Conservation (phyloP, 1,284 basidiomycete species). For the Boletus semigastroideus region DNA sequence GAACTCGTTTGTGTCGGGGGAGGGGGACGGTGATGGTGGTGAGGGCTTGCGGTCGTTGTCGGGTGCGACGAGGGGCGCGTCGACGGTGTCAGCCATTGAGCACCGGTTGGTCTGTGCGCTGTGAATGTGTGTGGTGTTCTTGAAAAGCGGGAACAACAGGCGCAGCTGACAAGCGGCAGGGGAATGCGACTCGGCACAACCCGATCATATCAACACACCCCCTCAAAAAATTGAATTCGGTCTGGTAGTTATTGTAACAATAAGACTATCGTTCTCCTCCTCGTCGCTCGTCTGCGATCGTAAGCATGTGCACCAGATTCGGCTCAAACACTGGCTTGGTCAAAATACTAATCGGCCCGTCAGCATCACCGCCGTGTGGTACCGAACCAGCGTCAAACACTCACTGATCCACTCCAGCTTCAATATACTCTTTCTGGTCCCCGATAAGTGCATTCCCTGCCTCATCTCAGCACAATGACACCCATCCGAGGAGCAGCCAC, state of each 20-base stretch:
- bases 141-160: slow-evolving; percentile 33
- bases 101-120: slow-evolving; percentile 36
- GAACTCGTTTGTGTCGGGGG: slow-evolving; percentile 30
- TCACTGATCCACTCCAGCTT: slow-evolving; percentile 76
- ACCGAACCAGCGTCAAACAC: slow-evolving; percentile 25
- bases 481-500: slow-evolving; percentile 7
- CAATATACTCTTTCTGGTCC: slow-evolving; percentile 74
- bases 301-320: slow-evolving; percentile 52
- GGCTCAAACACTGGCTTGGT: slow-evolving; percentile 70
- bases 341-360: slow-evolving; percentile 43
- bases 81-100: slow-evolving; percentile 30
- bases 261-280: slow-evolving; percentile 13
- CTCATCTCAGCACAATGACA: slow-evolving; percentile 23
- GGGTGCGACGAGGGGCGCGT: slow-evolving; percentile 10
- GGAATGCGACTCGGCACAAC: slow-evolving; percentile 33
- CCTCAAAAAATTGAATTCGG: not conserved
- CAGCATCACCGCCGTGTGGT: slow-evolving; percentile 12
- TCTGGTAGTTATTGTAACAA: not conserved
- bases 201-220: slow-evolving; percentile 27
- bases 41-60: slow-evolving; percentile 21
- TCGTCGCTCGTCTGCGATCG: slow-evolving; percentile 51
- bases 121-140: slow-evolving; percentile 22
- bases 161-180: slow-evolving; percentile 33
- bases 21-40: slow-evolving; percentile 32
- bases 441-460: slow-evolving; percentile 63